Conservation (phyloP, 441 rosid genomes). For the Populus hybrid region DNA sequence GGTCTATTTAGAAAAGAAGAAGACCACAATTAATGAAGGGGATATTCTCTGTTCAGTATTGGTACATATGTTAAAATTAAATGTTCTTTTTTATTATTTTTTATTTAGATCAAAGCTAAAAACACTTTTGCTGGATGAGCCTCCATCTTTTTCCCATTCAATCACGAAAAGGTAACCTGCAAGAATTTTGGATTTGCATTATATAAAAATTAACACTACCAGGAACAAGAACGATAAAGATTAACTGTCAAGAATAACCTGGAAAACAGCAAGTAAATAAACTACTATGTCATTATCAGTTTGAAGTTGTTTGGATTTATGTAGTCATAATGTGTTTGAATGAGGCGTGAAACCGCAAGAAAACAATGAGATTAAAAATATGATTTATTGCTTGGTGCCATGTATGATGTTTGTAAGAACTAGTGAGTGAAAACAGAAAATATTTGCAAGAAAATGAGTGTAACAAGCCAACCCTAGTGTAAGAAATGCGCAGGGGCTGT, state of each 20-base stretch:
- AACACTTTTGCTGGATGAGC: neutral
- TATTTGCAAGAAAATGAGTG: neutral
- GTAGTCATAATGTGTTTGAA: too few species aligned
- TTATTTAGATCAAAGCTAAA: neutral
- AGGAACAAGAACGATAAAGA: neutral
- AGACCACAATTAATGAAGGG: neutral
- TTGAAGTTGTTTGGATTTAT: neutral
- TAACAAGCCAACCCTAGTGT: conserved; percentile 35
- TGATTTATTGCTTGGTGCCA: neutral
- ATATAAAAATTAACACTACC: neutral
- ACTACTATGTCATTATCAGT: neutral
- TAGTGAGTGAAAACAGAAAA: too few species aligned
- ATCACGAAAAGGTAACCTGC: conserved; percentile 31
- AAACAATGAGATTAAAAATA: too few species aligned
- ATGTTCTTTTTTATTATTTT: neutral
- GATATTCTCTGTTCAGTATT: neutral
- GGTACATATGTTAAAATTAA: neutral
- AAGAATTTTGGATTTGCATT: conserved; percentile 1
- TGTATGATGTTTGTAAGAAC: neutral
- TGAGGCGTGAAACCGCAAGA: neutral
- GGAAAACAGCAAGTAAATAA: too few species aligned
- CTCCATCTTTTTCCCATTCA: conserved; percentile 14
- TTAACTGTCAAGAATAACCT: neutral
- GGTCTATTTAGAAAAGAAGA: neutral
- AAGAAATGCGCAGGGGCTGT: conserved; percentile 26